phyloP scores from a whole-genome alignment of 345 rosid species.

The Pugionium cornutum region DNA sequence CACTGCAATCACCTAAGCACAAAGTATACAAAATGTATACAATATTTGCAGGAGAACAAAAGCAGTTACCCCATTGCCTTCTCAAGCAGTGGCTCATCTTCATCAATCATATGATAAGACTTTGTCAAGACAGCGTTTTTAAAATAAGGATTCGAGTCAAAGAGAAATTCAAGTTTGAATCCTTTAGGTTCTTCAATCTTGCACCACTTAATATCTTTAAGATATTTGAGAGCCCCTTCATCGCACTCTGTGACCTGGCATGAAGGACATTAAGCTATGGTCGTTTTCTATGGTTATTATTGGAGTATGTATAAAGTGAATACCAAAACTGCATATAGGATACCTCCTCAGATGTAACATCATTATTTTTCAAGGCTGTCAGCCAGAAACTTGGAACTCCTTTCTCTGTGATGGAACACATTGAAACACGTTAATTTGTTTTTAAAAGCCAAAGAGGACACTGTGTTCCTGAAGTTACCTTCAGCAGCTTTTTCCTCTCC shows the following conservation, averaged over 20 bases:
- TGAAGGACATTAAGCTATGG: background rate
- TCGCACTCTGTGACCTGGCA: constrained; percentile 77
- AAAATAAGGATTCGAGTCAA: constrained; percentile 75
- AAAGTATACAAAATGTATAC: background rate
- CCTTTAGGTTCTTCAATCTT: constrained; percentile 83
- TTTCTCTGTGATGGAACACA: constrained; percentile 54
- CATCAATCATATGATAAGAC: constrained; percentile 93
- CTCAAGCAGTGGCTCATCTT: constrained; percentile 85
- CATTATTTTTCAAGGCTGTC: constrained; percentile 80
- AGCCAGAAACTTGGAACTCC: constrained; percentile 97
- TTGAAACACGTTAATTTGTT: background rate
- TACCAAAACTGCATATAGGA: constrained; percentile 9
- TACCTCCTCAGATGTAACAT: constrained; percentile 75
- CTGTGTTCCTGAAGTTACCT: constrained; percentile 44
- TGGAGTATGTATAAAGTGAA: constrained; percentile 1
- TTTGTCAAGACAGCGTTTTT: constrained; percentile 75
- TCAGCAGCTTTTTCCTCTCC: constrained; percentile 54
- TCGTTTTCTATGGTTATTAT: background rate
- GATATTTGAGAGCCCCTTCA: constrained; percentile 78
- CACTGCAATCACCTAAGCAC: constrained; percentile 14
- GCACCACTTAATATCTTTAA: constrained; percentile 80
- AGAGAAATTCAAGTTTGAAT: constrained; percentile 84
- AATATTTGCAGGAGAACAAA: constrained; percentile 9
- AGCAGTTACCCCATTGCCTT: constrained; percentile 76
- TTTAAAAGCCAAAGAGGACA: background rate